These are phyloP conservation scores for Silene latifolia DNA, from an alignment of 148 eudicot genomes.

Conservation along the genomic window DNA sequence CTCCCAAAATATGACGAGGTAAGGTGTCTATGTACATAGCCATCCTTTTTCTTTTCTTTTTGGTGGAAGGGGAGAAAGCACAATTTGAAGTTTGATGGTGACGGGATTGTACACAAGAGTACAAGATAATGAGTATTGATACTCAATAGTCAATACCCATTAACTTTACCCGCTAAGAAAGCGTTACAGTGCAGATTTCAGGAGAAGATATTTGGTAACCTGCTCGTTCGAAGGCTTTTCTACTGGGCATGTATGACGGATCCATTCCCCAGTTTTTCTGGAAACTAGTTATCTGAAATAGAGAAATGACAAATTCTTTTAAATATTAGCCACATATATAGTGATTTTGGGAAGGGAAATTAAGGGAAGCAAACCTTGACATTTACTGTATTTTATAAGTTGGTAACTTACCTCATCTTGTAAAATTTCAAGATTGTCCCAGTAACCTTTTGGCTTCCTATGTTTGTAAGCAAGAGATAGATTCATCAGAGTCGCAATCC, in stretches of 20 bases:
- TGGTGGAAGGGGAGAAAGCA: neutral
- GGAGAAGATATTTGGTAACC: constrained; percentile 34
- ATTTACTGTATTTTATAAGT: neutral
- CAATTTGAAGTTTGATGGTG: neutral
- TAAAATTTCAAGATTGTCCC: constrained; percentile 91
- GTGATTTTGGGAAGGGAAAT: neutral
- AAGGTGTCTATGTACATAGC: neutral
- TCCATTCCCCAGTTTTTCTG: constrained; percentile 99
- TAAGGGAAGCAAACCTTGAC: neutral
- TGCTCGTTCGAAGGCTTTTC: constrained; percentile 94
- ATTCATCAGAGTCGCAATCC: constrained; percentile 71
- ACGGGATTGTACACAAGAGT: neutral
- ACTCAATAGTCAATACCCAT: neutral
- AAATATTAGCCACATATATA: neutral
- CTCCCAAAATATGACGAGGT: neutral
- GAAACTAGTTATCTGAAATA: constrained; percentile 63
- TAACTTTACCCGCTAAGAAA: no score
- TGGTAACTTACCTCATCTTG: constrained; percentile 64
- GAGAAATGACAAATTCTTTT: neutral
- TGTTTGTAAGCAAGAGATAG: constrained; percentile 93
- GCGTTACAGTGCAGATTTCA: neutral
- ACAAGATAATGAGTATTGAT: neutral
- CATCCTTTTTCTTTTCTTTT: neutral
- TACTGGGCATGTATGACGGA: constrained; percentile 83
- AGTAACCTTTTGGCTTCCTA: constrained; percentile 93